Evolutionary conservation across 176 grass and related monocot genomes (phyloP).

Genomic region (Triticum urartu): DNA sequence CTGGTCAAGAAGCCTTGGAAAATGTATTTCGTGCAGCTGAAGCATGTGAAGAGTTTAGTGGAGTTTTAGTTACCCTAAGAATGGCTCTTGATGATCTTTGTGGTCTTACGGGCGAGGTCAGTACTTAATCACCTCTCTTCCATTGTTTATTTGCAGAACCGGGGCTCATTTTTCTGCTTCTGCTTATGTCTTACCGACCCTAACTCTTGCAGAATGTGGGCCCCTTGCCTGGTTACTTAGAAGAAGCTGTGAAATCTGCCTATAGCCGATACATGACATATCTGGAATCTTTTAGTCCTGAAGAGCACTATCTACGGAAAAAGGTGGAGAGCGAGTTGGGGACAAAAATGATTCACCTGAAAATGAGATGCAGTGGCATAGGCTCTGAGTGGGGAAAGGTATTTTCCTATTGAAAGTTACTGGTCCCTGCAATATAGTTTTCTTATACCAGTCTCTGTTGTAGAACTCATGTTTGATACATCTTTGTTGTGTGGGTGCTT

Average conservation of each 20-base stretch:
- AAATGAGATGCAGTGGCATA: conserved; percentile 98
- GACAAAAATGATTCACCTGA: conserved; percentile 98
- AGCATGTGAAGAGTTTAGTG: conserved; percentile 82
- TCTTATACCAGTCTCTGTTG: not conserved
- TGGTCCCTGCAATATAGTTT: not conserved
- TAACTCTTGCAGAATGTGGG: conserved; percentile 64
- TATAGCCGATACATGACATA: conserved; percentile 75
- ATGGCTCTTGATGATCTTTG: conserved; percentile 97
- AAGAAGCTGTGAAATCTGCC: conserved; percentile 83
- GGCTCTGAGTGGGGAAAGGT: conserved; percentile 99
- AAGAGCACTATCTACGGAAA: conserved; percentile 73
- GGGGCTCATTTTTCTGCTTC: not conserved
- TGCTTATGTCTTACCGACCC: conserved; percentile 16
- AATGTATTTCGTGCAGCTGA: conserved; percentile 82
- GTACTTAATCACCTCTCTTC: conserved; percentile 28
- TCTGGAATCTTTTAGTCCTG: conserved; percentile 84
- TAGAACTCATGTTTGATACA: not conserved
- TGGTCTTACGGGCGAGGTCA: conserved; percentile 83
- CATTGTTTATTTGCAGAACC: not conserved
- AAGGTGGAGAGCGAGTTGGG: conserved; percentile 96
- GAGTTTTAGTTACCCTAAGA: conserved; percentile 74
- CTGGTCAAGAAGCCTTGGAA: conserved; percentile 67
- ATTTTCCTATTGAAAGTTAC: not conserved
- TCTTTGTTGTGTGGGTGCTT: not conserved
- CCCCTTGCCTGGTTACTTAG: conserved; percentile 65